Conservation (phyloP, 768 basidiomycete species). For the Kwoniella bestiolae region DNA sequence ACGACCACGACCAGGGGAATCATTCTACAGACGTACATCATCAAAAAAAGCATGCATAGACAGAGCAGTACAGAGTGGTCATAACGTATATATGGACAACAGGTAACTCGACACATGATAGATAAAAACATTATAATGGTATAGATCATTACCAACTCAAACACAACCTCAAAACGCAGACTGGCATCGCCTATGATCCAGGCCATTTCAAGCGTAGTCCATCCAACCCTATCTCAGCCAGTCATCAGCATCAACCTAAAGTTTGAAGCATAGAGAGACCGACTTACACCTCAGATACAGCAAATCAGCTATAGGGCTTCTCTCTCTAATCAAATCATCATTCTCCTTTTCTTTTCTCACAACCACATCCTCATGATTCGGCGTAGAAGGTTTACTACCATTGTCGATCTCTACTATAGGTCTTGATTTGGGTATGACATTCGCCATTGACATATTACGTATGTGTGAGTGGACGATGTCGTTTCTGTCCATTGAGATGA, state of each 20-base stretch:
- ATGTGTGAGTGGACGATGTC: constrained; percentile 77
- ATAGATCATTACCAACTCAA: neutral
- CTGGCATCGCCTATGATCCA: no score
- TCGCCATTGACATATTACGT: constrained; percentile 65
- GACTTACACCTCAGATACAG: constrained; percentile 85
- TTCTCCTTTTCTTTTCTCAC: neutral
- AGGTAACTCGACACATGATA: neutral
- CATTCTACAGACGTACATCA: neutral
- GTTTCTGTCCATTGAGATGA: constrained; percentile 64
- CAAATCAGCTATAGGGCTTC: constrained; percentile 89
- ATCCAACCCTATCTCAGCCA: constrained; percentile 64
- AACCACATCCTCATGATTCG: constrained; percentile 2
- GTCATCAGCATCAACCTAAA: neutral
- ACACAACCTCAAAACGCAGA: neutral
- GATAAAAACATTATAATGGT: neutral
- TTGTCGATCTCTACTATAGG: constrained; percentile 58
- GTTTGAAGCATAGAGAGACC: neutral
- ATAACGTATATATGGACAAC: neutral
- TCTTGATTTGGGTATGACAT: constrained; percentile 77
- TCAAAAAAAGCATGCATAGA: neutral
- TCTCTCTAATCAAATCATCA: constrained; percentile 55
- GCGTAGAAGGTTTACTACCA: constrained; percentile 18
- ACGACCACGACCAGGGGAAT: no score
- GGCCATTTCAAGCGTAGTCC: constrained; percentile 85
- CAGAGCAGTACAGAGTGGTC: no score